Base-by-base conservation (phyloP, 139 green algal genomes). In the Mesostigma viride region DNA sequence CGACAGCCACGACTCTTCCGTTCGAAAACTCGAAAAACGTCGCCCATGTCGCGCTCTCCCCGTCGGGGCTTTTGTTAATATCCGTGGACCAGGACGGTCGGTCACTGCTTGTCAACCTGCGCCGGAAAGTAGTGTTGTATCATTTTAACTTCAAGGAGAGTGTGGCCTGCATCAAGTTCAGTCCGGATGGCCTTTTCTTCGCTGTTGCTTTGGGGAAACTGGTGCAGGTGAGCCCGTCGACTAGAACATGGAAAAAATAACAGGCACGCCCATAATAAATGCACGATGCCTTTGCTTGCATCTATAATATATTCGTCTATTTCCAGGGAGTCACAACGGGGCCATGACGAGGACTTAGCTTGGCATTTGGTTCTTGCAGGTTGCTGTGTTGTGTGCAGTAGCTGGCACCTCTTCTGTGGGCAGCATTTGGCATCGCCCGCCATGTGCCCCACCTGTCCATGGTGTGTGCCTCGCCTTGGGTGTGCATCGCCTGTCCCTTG, bases 141-240 rank as follows among this genome's bases (percentile, higher is more conserved):
- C 86, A 90, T 71, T 88, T 97, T 68, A 88, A 76, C 58, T 96
- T 99, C 81, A 95, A 94, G 66, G 77, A 47, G 1, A 65, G 81
- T 0, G 88, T 96, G 6, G 47, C 76, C 0, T 83, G 78, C 4
- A 85, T 88, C 17, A 75, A 79, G 4, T 99, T 96, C 81, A 91
- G 80, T 69, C 91, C 93, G 0, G 83, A 94, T 77, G 92, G 92
- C 0, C 62, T 64, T 5, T 95, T 82, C 69, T 67, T 99, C 6
- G 92, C 93, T 1, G 84, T 82, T 4, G 90, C 76, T 0, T 81
- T 94, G 3, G 93, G 89, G 3, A 78, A 80, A 28, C 75, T 96
- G 31, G 66, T 98, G 31, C 87, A 95, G 83, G 40, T 53, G 40
- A 53, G 14, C 17, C 40, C 17, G 86, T 85, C 28, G 28, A 30